Conservation (phyloP, 768 basidiomycete genomes). For the Auricularia auricula-judae region DNA sequence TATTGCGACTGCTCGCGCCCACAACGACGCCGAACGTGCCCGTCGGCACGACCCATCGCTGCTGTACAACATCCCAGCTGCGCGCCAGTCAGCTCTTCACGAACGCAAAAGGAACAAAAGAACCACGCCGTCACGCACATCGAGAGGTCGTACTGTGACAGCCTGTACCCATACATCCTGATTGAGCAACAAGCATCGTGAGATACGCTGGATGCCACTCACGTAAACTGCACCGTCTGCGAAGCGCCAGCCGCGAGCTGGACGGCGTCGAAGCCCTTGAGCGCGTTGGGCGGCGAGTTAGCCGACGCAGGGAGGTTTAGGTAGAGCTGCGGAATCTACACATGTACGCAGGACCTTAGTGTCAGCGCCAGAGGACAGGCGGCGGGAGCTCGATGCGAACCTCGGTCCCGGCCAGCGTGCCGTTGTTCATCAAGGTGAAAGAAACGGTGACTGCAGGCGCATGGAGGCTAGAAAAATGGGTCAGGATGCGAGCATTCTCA, state of each 20-base stretch:
- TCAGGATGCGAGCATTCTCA: no score
- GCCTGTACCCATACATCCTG: constrained; percentile 2
- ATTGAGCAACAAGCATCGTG: no score
- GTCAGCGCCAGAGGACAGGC: background rate
- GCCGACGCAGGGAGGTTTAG: constrained; percentile 37
- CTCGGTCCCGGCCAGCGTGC: constrained; percentile 41
- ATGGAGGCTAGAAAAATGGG: constrained; percentile 30
- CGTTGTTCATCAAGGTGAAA: constrained; percentile 44
- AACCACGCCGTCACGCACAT: constrained; percentile 20
- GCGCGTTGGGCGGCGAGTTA: constrained; percentile 34
- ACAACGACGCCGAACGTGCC: constrained; percentile 33
- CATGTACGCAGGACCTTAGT: no score
- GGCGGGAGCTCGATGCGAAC: background rate
- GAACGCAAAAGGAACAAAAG: constrained; percentile 10
- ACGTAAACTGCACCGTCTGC: constrained; percentile 31
- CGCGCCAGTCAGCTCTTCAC: background rate
- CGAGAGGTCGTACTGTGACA: constrained; percentile 41
- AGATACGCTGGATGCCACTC: background rate
- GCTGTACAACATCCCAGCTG: constrained; percentile 31
- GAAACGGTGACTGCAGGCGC: constrained; percentile 38
- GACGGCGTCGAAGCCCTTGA: constrained; percentile 48
- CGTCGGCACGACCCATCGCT: constrained; percentile 37
- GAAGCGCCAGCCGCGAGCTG: constrained; percentile 28
- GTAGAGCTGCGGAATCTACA: constrained; percentile 46
- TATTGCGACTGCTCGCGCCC: constrained; percentile 41